Evolutionary conservation across 1,284 basidiomycete species (phyloP), one percentile per base, ranked within the genome.

Genomic region (Gymnopus androsaceus): DNA sequence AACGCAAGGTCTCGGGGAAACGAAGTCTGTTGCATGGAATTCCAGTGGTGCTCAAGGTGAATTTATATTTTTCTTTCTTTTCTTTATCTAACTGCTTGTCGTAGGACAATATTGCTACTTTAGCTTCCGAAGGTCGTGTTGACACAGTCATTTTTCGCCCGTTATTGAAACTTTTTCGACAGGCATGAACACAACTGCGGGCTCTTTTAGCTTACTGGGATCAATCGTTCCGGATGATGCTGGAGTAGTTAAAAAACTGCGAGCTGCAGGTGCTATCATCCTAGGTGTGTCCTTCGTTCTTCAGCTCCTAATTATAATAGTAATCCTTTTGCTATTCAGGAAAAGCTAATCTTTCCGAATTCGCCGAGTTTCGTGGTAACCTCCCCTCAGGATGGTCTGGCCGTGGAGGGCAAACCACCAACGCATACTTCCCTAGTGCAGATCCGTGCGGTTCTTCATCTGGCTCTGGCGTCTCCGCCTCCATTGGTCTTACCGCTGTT

Each of bases 151-250:
- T 42, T 33, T 27, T 23, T 21, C 45, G 34, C 51, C 36, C 44
- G 14, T 42, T 4, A 28, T 41, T 15, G n/a, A 27, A 28, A 15
- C 38, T 25, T 46, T 38, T n/a, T 9, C 14, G 9, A 21, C 59
- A 82, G 84, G 86, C 1, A 81, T 89, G 84, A 85, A 89, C 61
- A 85, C 83, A 0, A 84, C 82, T 1, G 82, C 79, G 45, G 85
- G 85, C 1, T 85, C 84, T 0, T 85, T 79, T 60, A 76, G 77
- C 8, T 73, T 87, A 2, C 68, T 85, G 3, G 75, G 74, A 3
- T 85, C 84, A 0, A 67, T 87, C 36, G 80, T 86, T 4, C 82
- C 83, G 0, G 74, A 78, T 15, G 87, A 90, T 64, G 82, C 87
- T 2, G 79, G 78, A 0, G 82, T 87, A 3, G 80, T 84, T 0